Evolutionary conservation across 2,329 filamentous ascomycete genomes (phyloP), one percentile per base, ranked within the genome.

Genomic region (Nigrospora osmanthi): DNA sequence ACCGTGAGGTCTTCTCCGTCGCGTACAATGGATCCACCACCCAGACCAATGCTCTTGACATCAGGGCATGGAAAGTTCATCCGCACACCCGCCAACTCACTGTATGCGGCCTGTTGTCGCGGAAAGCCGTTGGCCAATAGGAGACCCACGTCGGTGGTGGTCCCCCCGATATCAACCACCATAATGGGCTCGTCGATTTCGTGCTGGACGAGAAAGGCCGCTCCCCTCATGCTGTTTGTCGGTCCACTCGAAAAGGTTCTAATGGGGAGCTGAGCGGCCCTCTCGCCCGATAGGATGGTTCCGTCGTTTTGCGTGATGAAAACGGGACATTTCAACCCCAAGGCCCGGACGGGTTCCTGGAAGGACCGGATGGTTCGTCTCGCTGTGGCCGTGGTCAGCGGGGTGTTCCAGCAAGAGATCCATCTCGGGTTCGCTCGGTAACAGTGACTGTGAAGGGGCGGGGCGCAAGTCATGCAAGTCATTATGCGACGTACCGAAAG

Each of bases 151-250:
- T 85, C 81, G 0, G 79, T 76, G 0, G 81, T 85, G 0, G 81
- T 85, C 3, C 81, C 81, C 1, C 81, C 81, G 43, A 85, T 76
- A 53, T 85, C 81, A 2, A 84, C 74, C 0, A 85, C 80, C 65
- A 84, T 76, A 52, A 71, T 62, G 0, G 65, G 60, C 44, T 70
- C 62, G 3, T 60, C 51, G 13, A 54, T 43, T 17, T 55, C 47
- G 2, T 58, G 56, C 35, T 68, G 63, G 0, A 68, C 64, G 11
- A 86, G 61, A 45, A 81, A 83, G 0, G 80, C 81, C 2, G 80
- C 80, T 1, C 80, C 79, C 43, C 74, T 71, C 67, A 81, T 78
- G 45, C 75, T 80, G 54, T 84, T 84, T 0, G 80, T 83, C 3
- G 80, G 76, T 0, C 80, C 80, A 35, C 73, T 79, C 0, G 76